phyloP scores from a whole-genome alignment of 2,329 filamentous ascomycete genomes.

The Epichloe baconii region DNA sequence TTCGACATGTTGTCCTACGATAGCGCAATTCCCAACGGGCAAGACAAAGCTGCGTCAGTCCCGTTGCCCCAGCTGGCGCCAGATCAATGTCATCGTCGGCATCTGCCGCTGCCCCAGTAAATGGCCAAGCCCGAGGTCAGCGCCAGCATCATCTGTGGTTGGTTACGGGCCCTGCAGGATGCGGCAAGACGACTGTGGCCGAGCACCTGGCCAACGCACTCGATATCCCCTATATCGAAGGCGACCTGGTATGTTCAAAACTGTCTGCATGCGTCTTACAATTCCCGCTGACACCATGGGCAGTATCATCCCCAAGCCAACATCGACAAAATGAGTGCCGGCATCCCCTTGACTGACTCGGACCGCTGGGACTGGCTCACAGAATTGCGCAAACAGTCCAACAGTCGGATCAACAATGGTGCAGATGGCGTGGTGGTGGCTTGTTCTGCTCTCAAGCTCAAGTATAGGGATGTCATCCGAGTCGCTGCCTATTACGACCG shows the following conservation, averaged over 20 bases:
- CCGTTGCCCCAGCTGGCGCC: constrained; percentile 1
- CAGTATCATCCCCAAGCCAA: constrained; percentile 67
- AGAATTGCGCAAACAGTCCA: constrained; percentile 55
- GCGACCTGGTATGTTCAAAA: constrained; percentile 49
- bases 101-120: constrained; percentile 16
- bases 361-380: constrained; percentile 98
- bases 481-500: constrained; percentile 65
- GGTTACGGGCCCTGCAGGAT: constrained; percentile 66
- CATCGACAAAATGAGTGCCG: constrained; percentile 80
- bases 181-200: constrained; percentile 67
- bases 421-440: constrained; percentile 77
- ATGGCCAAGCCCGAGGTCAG: constrained; percentile 16
- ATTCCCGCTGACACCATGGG: background rate
- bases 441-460: constrained; percentile 91
- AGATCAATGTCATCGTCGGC: constrained; percentile 11
- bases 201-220: constrained; percentile 49
- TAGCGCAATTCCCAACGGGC: constrained; percentile 1
- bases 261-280: background rate
- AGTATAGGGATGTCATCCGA: constrained; percentile 87
- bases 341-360: constrained; percentile 74
- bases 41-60: constrained; percentile 1
- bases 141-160: constrained; percentile 62
- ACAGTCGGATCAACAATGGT: constrained; percentile 40
- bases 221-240: constrained; percentile 59
- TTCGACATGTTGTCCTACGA: constrained; percentile 4